Percentiles rank a stretch among this genome's conserved stretches.
Conservation (phyloP, 2,329 filamentous ascomycete species). For the Camillea tinctor region DNA sequence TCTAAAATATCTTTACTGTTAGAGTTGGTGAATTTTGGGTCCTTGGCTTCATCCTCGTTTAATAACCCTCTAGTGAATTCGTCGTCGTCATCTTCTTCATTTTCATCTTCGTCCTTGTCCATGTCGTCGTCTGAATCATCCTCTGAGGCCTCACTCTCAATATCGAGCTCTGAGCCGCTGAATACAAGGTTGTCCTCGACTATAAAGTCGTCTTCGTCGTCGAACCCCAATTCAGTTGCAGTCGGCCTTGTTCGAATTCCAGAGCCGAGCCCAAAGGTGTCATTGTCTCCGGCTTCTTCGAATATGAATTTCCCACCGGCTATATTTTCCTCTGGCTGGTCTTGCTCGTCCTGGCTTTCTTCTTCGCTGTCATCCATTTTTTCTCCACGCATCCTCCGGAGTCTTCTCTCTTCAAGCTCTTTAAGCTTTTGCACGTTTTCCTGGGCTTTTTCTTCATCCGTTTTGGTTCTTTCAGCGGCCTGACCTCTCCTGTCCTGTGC, state of each 20-base stretch:
- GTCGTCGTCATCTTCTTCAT: constrained; percentile 58
- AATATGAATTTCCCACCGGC: constrained; percentile 19
- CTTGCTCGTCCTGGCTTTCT: constrained; percentile 33
- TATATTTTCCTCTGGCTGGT: constrained; percentile 28
- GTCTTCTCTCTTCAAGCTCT: constrained; percentile 77
- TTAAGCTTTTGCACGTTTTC: constrained; percentile 76
- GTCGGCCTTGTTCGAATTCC: constrained; percentile 58
- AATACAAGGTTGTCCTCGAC: constrained; percentile 88
- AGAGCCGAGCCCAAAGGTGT: constrained; percentile 59
- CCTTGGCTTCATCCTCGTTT: constrained; percentile 54
- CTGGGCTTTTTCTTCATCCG: constrained; percentile 78
- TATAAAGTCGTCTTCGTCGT: constrained; percentile 92
- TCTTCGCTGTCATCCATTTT: constrained; percentile 41
- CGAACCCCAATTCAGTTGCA: constrained; percentile 67
- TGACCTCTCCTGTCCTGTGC: constrained; percentile 81
- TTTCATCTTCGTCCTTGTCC: constrained; percentile 43
- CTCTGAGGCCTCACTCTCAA: constrained; percentile 29
- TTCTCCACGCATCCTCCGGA: constrained; percentile 85
- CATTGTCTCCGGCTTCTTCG: constrained; percentile 46
- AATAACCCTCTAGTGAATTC: constrained; percentile 72
- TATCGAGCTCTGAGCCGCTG: constrained; percentile 69
- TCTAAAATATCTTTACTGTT: constrained; percentile 44
- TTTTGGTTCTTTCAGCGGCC: constrained; percentile 86
- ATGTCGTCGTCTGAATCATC: constrained; percentile 42
- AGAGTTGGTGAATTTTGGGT: constrained; percentile 47